Evolutionary conservation across 805 yeast genomes (phyloP).

Genomic region (Diddensiella caesifluorescens): DNA sequence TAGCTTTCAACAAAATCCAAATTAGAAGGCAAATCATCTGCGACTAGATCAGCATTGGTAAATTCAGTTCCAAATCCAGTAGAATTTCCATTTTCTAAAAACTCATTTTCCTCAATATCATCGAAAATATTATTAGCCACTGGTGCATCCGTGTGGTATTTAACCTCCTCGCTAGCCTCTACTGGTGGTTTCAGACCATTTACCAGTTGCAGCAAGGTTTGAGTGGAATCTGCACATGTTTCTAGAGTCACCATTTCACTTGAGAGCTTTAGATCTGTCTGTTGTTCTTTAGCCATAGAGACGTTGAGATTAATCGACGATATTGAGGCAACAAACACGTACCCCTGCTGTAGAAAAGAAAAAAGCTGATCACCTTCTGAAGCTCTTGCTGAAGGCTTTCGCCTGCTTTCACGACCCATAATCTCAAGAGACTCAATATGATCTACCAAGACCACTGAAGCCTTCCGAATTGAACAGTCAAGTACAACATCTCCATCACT

Average conservation of each 20-base stretch:
- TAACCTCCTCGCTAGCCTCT: conserved; percentile 50
- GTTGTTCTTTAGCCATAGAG: conserved; percentile 28
- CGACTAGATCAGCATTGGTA: conserved; percentile 32
- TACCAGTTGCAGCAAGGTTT: conserved; percentile 59
- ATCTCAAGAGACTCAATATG: conserved; percentile 39
- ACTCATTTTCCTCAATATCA: conserved; percentile 38
- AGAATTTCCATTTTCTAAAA: conserved; percentile 20
- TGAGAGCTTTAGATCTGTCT: conserved; percentile 13
- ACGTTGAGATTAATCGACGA: conserved; percentile 27
- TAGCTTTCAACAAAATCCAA: conserved; percentile 32
- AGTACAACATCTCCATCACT: conserved; percentile 34
- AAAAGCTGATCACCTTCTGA: conserved; percentile 31
- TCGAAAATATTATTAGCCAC: conserved; percentile 38
- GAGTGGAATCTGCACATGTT: conserved; percentile 77
- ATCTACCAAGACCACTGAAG: conserved; percentile 57
- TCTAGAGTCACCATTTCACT: conserved; percentile 19
- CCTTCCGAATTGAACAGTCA: conserved; percentile 45
- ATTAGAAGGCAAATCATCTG: conserved; percentile 23
- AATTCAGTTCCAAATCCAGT: conserved; percentile 36
- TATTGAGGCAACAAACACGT: conserved; percentile 44
- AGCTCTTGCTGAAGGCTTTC: background rate
- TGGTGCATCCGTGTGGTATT: conserved; percentile 41
- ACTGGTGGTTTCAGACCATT: conserved; percentile 71
- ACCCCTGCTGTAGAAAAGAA: conserved; percentile 45
- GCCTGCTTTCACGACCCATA: conserved; percentile 19